phyloP scores from a whole-genome alignment of 2,329 filamentous ascomycete genomes.

The Chaetomiaceae sp. region DNA sequence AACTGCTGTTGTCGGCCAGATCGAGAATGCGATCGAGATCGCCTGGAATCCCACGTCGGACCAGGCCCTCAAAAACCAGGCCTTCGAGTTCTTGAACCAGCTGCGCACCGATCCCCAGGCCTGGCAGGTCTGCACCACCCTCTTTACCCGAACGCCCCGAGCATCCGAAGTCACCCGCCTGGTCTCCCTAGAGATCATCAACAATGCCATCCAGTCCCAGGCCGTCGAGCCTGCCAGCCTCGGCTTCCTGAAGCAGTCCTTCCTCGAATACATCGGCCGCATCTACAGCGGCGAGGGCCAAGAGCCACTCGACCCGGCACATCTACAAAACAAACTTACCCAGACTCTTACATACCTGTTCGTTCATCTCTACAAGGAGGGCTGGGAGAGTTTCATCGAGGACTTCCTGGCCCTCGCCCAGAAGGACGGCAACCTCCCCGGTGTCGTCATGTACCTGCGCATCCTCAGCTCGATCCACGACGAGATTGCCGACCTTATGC shows the following conservation, averaged over 20 bases:
- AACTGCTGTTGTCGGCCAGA: no score
- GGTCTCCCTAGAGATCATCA: constrained; percentile 87
- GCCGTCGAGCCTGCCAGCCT: constrained; percentile 69
- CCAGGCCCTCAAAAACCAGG: constrained; percentile 70
- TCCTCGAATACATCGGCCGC: constrained; percentile 75
- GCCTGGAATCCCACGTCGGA: constrained; percentile 78
- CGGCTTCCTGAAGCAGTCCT: constrained; percentile 69
- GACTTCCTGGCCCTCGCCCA: constrained; percentile 70
- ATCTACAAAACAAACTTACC: constrained; percentile 93
- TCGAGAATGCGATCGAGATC: constrained; percentile 94
- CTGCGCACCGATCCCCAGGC: constrained; percentile 76
- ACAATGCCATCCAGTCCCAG: constrained; percentile 80
- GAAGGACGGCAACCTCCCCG: constrained; percentile 70
- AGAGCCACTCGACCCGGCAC: constrained; percentile 60
- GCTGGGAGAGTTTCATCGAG: constrained; percentile 87
- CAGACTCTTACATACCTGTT: constrained; percentile 95
- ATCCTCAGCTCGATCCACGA: constrained; percentile 89
- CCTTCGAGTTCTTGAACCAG: constrained; percentile 74
- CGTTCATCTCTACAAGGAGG: constrained; percentile 74
- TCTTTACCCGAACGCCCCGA: constrained; percentile 76
- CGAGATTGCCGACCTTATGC: constrained; percentile 89
- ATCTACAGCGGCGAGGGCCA: constrained; percentile 61
- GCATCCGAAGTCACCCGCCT: constrained; percentile 80
- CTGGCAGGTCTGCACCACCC: constrained; percentile 82
- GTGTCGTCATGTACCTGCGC: constrained; percentile 82